These are phyloP conservation scores for Coniochaeta sp. DNA, from an alignment of 2,329 filamentous ascomycete genomes.

Conservation along the genomic window DNA sequence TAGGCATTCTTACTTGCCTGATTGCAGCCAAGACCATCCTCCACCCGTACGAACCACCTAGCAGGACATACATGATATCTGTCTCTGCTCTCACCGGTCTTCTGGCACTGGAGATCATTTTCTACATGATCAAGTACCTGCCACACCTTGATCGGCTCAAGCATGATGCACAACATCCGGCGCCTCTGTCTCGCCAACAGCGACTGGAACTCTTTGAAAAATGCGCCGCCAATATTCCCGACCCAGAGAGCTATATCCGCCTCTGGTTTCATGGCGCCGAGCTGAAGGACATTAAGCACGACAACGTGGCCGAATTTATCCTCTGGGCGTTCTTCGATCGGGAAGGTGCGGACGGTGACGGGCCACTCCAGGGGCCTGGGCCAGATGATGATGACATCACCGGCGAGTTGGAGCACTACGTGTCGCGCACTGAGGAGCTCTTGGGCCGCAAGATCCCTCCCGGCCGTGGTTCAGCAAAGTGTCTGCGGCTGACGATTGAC, in stretches of 20 bases:
- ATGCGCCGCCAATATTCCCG: slow-evolving; percentile 46
- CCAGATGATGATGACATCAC: slow-evolving; percentile 22
- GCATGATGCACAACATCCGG: slow-evolving; percentile 30
- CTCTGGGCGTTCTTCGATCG: slow-evolving; percentile 60
- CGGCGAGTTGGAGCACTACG: slow-evolving; percentile 34
- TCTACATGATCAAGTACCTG: slow-evolving; percentile 32
- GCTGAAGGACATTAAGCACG: slow-evolving; percentile 48
- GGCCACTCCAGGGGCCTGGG: slow-evolving; percentile 15
- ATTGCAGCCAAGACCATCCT: neutral
- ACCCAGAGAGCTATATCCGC: slow-evolving; percentile 48
- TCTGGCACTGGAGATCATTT: slow-evolving; percentile 31
- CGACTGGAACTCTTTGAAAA: slow-evolving; percentile 48
- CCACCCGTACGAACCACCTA: neutral
- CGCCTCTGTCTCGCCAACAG: slow-evolving; percentile 32
- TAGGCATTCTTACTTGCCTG: neutral
- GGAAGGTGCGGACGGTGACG: slow-evolving; percentile 13
- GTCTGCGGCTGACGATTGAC: slow-evolving; percentile 60
- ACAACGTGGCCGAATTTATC: slow-evolving; percentile 62
- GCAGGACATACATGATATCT: neutral
- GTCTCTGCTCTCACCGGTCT: slow-evolving; percentile 18
- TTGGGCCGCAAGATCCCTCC: slow-evolving; percentile 38
- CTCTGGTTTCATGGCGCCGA: slow-evolving; percentile 61
- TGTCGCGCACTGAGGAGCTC: slow-evolving; percentile 44
- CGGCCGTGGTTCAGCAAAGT: slow-evolving; percentile 47
- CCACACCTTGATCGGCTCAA: slow-evolving; percentile 34